Conservation (phyloP, 345 rosid species). For the Euphorbia tirucalli region DNA sequence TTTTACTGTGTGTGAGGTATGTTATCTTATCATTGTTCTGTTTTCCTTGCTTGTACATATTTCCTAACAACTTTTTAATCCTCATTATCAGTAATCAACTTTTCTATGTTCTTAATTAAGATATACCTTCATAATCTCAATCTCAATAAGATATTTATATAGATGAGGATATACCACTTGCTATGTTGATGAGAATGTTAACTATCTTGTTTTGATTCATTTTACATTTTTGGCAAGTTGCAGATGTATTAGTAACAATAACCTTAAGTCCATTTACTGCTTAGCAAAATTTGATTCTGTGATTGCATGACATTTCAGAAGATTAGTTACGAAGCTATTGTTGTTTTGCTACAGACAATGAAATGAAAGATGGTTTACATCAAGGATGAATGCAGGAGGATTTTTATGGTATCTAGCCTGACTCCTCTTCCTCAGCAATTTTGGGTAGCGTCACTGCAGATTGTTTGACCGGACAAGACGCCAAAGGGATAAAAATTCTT, state of each 20-base stretch:
- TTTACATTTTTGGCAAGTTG: not conserved
- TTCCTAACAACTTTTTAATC: not conserved
- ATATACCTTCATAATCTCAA: not conserved
- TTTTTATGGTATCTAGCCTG: not conserved
- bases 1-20: slow-evolving; percentile 58
- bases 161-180: too few species aligned
- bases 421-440: not conserved
- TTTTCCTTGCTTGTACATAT: not conserved
- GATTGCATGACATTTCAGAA: not conserved
- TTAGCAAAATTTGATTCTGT: too few species aligned
- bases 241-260: too few species aligned
- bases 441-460: not conserved
- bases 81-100: not conserved
- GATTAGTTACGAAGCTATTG: slow-evolving; percentile 4
- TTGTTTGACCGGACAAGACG: not conserved
- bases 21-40: not conserved
- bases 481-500: not conserved
- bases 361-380: slow-evolving; percentile 11
- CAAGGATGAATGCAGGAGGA: slow-evolving; percentile 5
- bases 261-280: too few species aligned
- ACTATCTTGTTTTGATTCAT: not conserved
- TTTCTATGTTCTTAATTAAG: not conserved
- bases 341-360: slow-evolving; percentile 24
- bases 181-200: not conserved
- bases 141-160: not conserved